Evolutionary conservation across 1,284 basidiomycete species (phyloP).

Genomic region (Neolentinus lepideus): DNA sequence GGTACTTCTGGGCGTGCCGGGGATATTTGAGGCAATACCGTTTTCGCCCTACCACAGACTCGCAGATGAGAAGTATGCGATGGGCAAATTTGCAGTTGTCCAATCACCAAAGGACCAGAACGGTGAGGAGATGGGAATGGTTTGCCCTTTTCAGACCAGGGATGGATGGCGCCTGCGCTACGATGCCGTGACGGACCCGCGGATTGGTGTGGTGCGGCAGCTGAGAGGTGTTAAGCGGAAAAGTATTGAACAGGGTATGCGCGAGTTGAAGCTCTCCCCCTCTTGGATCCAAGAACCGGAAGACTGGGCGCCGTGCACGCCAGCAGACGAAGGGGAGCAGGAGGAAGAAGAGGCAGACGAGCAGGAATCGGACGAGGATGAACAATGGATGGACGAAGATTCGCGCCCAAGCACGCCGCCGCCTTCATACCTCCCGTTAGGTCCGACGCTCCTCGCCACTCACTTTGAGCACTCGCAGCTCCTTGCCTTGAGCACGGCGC

Average conservation of each 20-base stretch:
- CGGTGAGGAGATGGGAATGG: slow-evolving; percentile 32
- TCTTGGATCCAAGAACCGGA: slow-evolving; percentile 33
- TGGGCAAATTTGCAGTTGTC: slow-evolving; percentile 69
- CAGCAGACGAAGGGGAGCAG: slow-evolving; percentile 28
- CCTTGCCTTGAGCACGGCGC: slow-evolving; percentile 47
- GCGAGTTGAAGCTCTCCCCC: slow-evolving; percentile 23
- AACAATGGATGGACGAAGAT: slow-evolving; percentile 30
- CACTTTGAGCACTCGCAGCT: slow-evolving; percentile 56
- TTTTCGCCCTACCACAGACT: slow-evolving; percentile 54
- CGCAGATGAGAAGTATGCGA: slow-evolving; percentile 64
- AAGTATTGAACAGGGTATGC: slow-evolving; percentile 21
- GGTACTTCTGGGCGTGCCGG: slow-evolving; percentile 7
- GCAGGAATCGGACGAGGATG: slow-evolving; percentile 20
- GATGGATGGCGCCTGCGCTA: slow-evolving; percentile 42
- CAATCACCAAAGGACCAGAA: slow-evolving; percentile 33
- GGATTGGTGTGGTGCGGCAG: slow-evolving; percentile 55
- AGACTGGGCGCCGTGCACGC: slow-evolving; percentile 28
- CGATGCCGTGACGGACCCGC: slow-evolving; percentile 53
- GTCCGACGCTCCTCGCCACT: slow-evolving; percentile 55
- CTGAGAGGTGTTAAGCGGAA: slow-evolving; percentile 63
- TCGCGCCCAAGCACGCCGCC: slow-evolving; percentile 62
- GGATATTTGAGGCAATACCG: slow-evolving; percentile 59
- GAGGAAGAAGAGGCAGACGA: slow-evolving; percentile 20
- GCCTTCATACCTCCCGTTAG: slow-evolving; percentile 60
- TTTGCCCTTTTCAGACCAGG: slow-evolving; percentile 4